Percentiles rank a stretch among this genome's conserved stretches.
phyloP scores from a whole-genome alignment of 192 early-diverging fungal species.

The Podila horticola region DNA sequence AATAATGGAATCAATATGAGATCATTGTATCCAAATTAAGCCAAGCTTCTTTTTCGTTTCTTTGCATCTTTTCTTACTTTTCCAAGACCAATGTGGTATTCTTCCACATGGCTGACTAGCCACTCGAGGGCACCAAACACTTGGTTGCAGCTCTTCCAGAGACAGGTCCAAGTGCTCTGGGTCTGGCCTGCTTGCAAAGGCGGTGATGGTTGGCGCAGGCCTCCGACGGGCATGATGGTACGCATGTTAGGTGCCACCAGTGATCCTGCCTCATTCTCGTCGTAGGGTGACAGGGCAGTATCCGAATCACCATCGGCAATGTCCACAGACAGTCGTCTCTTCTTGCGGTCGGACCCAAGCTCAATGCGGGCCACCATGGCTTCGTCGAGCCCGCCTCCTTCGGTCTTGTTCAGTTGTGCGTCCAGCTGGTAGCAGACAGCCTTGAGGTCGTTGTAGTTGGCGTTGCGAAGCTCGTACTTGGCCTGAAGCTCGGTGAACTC shows the following conservation, averaged over 20 bases:
- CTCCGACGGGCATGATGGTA: constrained; percentile 9
- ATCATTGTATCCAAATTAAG: neutral
- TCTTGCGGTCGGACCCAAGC: constrained; percentile 29
- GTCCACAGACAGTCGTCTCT: constrained; percentile 42
- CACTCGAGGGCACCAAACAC: constrained; percentile 55
- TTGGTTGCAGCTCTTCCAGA: constrained; percentile 62
- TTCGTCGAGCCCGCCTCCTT: constrained; percentile 35
- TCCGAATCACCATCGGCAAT: constrained; percentile 42
- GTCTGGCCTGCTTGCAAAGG: constrained; percentile 8
- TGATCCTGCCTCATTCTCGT: constrained; percentile 18
- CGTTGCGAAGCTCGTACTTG: constrained; percentile 47
- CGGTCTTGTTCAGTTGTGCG: constrained; percentile 40
- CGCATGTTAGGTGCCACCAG: constrained; percentile 25
- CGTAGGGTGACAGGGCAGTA: constrained; percentile 28
- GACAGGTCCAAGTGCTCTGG: constrained; percentile 53
- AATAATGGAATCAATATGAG: neutral
- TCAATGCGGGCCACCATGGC: constrained; percentile 45
- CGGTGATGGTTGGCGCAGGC: constrained; percentile 16
- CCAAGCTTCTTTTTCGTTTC: neutral
- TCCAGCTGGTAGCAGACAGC: constrained; percentile 52
- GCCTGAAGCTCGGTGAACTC: constrained; percentile 45
- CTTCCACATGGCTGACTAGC: constrained; percentile 64
- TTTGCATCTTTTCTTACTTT: constrained; percentile 53
- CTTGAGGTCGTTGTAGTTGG: constrained; percentile 49
- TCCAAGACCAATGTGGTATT: constrained; percentile 66